A percentile compares a stretch with the other conserved stretches of the same genome.
phyloP scores from a whole-genome alignment of 2,329 filamentous ascomycete genomes.

The Fusarium haematococcum region DNA sequence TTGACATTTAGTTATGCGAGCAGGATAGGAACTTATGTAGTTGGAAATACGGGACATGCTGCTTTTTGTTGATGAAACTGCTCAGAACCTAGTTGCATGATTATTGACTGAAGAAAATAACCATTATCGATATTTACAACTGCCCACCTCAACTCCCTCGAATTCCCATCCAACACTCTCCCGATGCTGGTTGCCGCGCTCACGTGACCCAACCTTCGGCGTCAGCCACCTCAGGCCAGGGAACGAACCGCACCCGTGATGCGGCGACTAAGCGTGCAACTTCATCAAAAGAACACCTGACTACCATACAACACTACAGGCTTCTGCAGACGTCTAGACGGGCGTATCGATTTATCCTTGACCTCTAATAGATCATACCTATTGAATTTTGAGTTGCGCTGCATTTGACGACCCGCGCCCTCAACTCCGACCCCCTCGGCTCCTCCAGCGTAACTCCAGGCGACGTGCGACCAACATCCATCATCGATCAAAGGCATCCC shows the following conservation, averaged over 20 bases:
- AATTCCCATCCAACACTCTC: background rate
- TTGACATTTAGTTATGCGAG: conserved; percentile 39
- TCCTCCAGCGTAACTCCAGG: conserved; percentile 39
- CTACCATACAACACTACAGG: conserved; percentile 13
- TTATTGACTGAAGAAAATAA: background rate
- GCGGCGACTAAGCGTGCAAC: conserved; percentile 38
- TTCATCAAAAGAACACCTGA: conserved; percentile 36
- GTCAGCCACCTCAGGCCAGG: conserved; percentile 39
- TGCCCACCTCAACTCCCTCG: background rate
- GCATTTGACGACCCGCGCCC: conserved; percentile 30
- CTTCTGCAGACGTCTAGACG: background rate
- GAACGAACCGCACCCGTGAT: conserved; percentile 41
- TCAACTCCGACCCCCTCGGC: conserved; percentile 24
- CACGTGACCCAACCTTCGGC: conserved; percentile 39
- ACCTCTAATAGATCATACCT: conserved; percentile 27
- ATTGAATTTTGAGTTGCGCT: conserved; percentile 26
- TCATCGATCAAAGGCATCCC: conserved; percentile 10
- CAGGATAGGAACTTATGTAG: conserved; percentile 14
- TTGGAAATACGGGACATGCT: conserved; percentile 27
- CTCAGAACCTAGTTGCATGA: background rate
- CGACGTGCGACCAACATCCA: conserved; percentile 36
- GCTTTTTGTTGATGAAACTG: background rate
- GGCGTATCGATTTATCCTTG: background rate
- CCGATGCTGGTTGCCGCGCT: background rate
- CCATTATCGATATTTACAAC: background rate